Evolutionary conservation across 1,284 basidiomycete species (phyloP).

Genomic region (Puccinia triticina): DNA sequence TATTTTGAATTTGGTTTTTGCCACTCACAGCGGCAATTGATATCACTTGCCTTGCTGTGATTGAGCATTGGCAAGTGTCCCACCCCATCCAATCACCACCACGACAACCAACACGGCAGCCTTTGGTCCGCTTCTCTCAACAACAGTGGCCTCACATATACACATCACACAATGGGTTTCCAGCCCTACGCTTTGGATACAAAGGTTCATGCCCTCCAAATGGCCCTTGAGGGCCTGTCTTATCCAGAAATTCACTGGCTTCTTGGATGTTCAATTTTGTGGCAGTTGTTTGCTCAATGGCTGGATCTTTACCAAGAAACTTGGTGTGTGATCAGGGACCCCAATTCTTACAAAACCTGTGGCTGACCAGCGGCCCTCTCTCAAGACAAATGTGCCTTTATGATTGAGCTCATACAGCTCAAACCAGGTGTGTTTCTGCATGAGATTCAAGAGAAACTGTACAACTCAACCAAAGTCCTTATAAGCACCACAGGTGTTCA

Average conservation of each 20-base stretch:
- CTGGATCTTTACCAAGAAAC: background rate
- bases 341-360: background rate
- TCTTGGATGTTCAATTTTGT: background rate
- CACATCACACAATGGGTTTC: background rate
- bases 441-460: background rate
- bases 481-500: background rate
- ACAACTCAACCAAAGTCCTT: background rate
- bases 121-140: too few relatives aligned
- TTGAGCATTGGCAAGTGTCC: too few relatives aligned
- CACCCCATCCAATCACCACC: too few relatives aligned
- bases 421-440: background rate
- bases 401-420: background rate
- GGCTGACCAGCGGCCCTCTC: background rate
- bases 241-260: background rate
- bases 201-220: background rate
- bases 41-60: too few relatives aligned
- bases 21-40: too few relatives aligned
- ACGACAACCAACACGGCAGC: too few relatives aligned
- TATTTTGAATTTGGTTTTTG: too few relatives aligned
- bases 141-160: too few relatives aligned
- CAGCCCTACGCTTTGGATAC: background rate
- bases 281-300: background rate
- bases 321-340: background rate
- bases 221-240: background rate
- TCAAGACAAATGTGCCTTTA: background rate